Evolutionary conservation across 2,329 filamentous ascomycete species (phyloP).

Genomic region (Pseudocercospora musae): DNA sequence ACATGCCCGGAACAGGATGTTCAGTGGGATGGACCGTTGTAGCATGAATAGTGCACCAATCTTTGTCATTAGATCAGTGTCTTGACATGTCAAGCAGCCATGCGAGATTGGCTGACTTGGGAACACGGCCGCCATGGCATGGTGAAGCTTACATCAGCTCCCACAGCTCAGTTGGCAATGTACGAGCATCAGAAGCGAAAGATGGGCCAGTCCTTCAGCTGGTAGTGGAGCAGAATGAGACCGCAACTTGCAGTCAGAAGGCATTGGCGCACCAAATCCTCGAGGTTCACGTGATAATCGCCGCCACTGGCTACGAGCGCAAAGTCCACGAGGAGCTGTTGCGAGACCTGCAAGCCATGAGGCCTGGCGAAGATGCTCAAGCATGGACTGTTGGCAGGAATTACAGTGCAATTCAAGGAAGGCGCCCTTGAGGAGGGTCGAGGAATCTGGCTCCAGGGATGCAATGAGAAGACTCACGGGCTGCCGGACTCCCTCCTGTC

Average conservation of each 20-base stretch:
- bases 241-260: conserved; percentile 42
- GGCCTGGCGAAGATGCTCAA: conserved; percentile 52
- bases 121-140: too few relatives aligned
- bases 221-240: conserved; percentile 53
- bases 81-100: too few relatives aligned
- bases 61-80: too few relatives aligned
- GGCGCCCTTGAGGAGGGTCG: conserved; percentile 66
- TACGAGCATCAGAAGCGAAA: conserved; percentile 37
- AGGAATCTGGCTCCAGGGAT: conserved; percentile 89
- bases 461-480: conserved; percentile 88
- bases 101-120: too few relatives aligned
- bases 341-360: conserved; percentile 61
- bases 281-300: conserved; percentile 76
- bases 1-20: too few relatives aligned
- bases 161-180: conserved; percentile 62
- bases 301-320: conserved; percentile 82
- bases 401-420: conserved; percentile 70
- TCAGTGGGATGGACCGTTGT: too few relatives aligned
- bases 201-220: conserved; percentile 52
- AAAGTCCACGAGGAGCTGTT: conserved; percentile 77
- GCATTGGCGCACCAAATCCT: conserved; percentile 51
- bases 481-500: conserved; percentile 50
- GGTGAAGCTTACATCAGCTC: too few relatives aligned
- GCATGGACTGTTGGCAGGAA: conserved; percentile 68
- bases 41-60: too few relatives aligned